Percentiles rank a stretch among this genome's conserved stretches.
phyloP scores from a whole-genome alignment of 371 early-diverging fungal genomes.

The Mucor racemosus region DNA sequence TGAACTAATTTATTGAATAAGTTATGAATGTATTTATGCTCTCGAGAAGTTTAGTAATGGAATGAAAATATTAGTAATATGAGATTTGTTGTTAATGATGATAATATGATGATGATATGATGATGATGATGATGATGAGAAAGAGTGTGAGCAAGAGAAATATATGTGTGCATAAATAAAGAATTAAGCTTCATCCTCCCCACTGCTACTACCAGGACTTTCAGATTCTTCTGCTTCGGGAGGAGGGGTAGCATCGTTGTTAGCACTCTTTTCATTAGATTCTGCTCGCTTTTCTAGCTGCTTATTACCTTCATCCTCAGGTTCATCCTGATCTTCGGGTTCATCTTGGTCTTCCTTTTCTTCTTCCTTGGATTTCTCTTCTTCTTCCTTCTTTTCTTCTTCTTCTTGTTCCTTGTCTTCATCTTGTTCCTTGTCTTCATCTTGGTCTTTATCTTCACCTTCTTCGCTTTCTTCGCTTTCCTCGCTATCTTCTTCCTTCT shows the following conservation, averaged over 20 bases:
- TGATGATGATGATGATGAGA: background rate
- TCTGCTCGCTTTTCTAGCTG: constrained; percentile 14
- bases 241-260: constrained; percentile 8
- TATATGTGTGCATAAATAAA: background rate
- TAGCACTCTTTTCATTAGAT: constrained; percentile 4
- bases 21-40: too few species aligned
- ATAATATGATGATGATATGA: background rate
- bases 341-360: constrained; percentile 16
- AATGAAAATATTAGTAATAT: background rate
- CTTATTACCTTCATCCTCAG: constrained; percentile 19
- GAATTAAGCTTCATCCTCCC: constrained; percentile 12
- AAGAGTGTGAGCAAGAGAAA: background rate
- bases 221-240: constrained; percentile 11
- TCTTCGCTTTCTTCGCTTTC: constrained; percentile 8
- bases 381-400: constrained; percentile 3
- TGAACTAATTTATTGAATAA: background rate
- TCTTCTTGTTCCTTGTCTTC: constrained; percentile 14
- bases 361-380: constrained; percentile 13
- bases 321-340: background rate
- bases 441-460: constrained; percentile 17
- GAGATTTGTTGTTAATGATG: background rate
- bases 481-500: constrained; percentile 5
- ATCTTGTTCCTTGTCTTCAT: constrained; percentile 9
- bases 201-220: constrained; percentile 2
- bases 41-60: background rate